phyloP scores from a whole-genome alignment of 2,329 filamentous ascomycete genomes.

The Cladosporium velox region DNA sequence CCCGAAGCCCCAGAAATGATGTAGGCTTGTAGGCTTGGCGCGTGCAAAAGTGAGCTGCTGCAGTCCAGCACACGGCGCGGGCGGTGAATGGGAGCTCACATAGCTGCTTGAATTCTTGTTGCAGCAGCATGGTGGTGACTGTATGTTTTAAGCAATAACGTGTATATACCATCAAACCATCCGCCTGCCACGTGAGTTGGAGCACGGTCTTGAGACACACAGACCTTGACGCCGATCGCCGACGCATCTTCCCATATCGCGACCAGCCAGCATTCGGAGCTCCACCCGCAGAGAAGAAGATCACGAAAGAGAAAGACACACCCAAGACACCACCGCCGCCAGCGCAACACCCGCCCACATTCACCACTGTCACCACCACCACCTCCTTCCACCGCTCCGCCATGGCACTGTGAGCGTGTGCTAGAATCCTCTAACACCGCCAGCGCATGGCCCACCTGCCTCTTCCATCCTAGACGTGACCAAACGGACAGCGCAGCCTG shows the following conservation, averaged over 20 bases:
- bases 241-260: slow-evolving; percentile 6
- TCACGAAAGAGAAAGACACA: neutral
- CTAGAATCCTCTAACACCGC: neutral
- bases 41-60: neutral
- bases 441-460: slow-evolving; percentile 18
- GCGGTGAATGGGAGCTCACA: neutral
- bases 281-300: slow-evolving; percentile 13
- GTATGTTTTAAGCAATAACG: neutral
- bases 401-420: neutral
- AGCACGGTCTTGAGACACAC: neutral
- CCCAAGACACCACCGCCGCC: neutral
- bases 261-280: slow-evolving; percentile 8
- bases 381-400: neutral
- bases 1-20: neutral
- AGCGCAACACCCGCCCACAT: neutral
- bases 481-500: slow-evolving; percentile 1
- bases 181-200: neutral
- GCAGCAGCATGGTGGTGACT: neutral
- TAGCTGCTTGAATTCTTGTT: neutral
- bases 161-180: neutral
- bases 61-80: neutral
- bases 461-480: neutral
- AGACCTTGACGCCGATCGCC: slow-evolving; percentile 6
- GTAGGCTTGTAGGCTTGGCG: neutral
- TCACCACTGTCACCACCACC: neutral